Conservation (phyloP, 805 yeast species). For the Yarrowia sp. region DNA sequence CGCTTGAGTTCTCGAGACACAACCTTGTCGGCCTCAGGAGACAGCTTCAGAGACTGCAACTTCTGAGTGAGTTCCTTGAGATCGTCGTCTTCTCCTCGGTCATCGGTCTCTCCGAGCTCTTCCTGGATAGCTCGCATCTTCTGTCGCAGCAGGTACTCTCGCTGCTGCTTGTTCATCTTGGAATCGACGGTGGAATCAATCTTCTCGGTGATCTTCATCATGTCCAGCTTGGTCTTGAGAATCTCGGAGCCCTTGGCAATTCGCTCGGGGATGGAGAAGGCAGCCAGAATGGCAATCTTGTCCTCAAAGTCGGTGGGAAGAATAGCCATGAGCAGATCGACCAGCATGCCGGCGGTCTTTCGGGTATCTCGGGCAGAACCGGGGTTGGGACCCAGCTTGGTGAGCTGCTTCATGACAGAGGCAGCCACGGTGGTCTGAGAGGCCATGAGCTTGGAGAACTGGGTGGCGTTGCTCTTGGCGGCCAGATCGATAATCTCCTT, state of each 20-base stretch:
- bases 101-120: conserved; percentile 44
- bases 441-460: conserved; percentile 20
- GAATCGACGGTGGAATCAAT: conserved; percentile 35
- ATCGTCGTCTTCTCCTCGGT: conserved; percentile 51
- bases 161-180: conserved; percentile 44
- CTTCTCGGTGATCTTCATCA: conserved; percentile 39
- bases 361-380: conserved; percentile 38
- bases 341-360: conserved; percentile 47
- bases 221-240: conserved; percentile 39
- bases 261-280: conserved; percentile 46
- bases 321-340: conserved; percentile 50
- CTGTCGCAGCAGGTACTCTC: conserved; percentile 46
- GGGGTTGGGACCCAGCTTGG: conserved; percentile 36
- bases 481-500: conserved; percentile 41
- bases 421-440: conserved; percentile 17
- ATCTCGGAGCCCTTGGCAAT: conserved; percentile 44
- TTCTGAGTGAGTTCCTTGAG: conserved; percentile 46
- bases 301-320: conserved; percentile 49
- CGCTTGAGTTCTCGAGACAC: conserved; percentile 52
- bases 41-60: conserved; percentile 45
- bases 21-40: conserved; percentile 50
- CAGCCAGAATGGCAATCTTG: conserved; percentile 47
- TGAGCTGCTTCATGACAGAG: conserved; percentile 40
- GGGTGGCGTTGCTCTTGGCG: conserved; percentile 28
- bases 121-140: conserved; percentile 45